Evolutionary conservation across 2,329 filamentous ascomycete species (phyloP).

Genomic region (Verticillium zaregamsianum): DNA sequence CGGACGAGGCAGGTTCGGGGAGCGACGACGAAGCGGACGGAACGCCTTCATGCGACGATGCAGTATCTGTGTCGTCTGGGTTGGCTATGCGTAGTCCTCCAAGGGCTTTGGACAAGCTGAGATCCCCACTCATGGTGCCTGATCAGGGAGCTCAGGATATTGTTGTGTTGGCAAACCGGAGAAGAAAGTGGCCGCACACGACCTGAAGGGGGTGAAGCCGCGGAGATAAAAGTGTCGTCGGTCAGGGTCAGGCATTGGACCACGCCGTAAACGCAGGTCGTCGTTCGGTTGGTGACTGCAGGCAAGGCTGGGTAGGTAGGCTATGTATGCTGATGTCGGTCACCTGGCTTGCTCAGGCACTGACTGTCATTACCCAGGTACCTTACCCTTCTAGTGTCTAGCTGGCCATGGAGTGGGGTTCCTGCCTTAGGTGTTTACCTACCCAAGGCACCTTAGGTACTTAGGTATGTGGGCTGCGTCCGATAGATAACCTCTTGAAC

Average conservation of each 20-base stretch:
- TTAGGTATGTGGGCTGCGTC: too few relatives aligned
- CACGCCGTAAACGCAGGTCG: background rate
- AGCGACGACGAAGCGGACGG: background rate
- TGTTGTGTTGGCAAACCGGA: constrained; percentile 1
- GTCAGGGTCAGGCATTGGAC: background rate
- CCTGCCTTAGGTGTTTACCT: too few relatives aligned
- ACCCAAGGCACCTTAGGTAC: too few relatives aligned
- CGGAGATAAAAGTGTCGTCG: background rate
- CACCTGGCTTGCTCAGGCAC: too few relatives aligned
- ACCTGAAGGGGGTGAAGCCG: background rate
- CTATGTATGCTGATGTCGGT: too few relatives aligned
- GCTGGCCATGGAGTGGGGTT: too few relatives aligned
- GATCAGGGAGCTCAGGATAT: constrained; percentile 7
- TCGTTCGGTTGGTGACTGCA: background rate
- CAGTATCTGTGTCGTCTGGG: constrained; percentile 66
- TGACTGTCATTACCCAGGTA: too few relatives aligned
- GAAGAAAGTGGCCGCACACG: constrained; percentile 4
- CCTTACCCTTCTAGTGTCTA: too few relatives aligned
- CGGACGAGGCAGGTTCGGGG: background rate
- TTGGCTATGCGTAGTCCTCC: constrained; percentile 96
- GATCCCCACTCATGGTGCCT: constrained; percentile 77
- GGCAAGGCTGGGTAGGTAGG: background rate
- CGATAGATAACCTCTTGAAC: too few relatives aligned
- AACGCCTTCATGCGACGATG: background rate
- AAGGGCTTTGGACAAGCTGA: constrained; percentile 87